A percentile compares a stretch with the other conserved stretches of the same genome.
These are phyloP conservation scores for Colletotrichum acutatum DNA, from an alignment of 2,329 filamentous ascomycete genomes.

Conservation along the genomic window DNA sequence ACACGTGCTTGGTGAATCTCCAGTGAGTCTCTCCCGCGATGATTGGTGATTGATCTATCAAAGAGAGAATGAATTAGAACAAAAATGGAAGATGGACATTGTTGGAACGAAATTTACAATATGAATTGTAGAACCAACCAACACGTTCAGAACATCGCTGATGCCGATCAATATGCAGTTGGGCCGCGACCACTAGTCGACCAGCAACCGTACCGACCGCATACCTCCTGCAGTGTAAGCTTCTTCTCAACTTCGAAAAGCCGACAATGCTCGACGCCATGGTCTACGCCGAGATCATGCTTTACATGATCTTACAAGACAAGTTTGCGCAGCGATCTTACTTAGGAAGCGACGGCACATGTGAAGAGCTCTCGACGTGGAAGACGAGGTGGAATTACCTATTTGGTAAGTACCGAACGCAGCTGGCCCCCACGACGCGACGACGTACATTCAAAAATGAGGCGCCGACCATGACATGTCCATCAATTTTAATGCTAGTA, in stretches of 20 bases:
- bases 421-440: not conserved
- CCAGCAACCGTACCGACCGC: conserved; percentile 49
- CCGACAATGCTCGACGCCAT: conserved; percentile 54
- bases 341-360: conserved; percentile 44
- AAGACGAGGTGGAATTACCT: conserved; percentile 49
- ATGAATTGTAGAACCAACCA: too few species aligned
- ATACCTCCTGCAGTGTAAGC: conserved; percentile 53
- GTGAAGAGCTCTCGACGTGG: conserved; percentile 47
- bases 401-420: conserved; percentile 40
- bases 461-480: not conserved
- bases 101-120: too few species aligned
- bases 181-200: conserved; percentile 53
- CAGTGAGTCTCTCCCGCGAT: conserved; percentile 39
- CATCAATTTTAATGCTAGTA: not conserved
- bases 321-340: conserved; percentile 46
- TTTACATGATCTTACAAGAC: conserved; percentile 50
- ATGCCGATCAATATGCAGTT: conserved; percentile 40
- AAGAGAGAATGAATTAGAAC: too few species aligned
- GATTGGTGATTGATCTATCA: not conserved
- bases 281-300: conserved; percentile 51
- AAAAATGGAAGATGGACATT: not conserved
- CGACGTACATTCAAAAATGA: not conserved
- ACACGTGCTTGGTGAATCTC: conserved; percentile 49
- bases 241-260: conserved; percentile 52
- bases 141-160: not conserved